phyloP scores from a whole-genome alignment of 1,284 basidiomycete genomes.

The Melampsora americana region DNA sequence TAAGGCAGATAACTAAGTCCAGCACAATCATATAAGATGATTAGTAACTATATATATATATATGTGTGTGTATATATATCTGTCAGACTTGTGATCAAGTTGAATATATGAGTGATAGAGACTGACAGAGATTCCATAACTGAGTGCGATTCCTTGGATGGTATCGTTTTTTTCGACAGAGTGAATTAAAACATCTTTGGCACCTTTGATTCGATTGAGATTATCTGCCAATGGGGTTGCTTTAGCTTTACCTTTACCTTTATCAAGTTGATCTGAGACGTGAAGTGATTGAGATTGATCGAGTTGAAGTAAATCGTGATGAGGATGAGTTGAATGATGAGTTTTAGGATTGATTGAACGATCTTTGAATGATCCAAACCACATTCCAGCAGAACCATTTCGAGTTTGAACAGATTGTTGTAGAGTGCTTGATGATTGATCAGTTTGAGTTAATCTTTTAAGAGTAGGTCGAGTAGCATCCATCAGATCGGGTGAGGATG shows the following conservation, averaged over 20 bases:
- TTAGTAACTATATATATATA: neutral
- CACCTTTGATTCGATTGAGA: constrained; percentile 8
- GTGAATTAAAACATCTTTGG: constrained; percentile 34
- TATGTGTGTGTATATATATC: too few species aligned
- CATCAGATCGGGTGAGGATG: neutral
- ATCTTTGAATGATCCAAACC: too few species aligned
- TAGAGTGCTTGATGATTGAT: neutral
- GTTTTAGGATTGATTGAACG: too few species aligned
- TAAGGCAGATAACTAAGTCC: constrained; percentile 10
- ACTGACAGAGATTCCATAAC: constrained; percentile 29
- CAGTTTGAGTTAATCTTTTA: constrained; percentile 15
- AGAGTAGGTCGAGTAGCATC: constrained; percentile 29
- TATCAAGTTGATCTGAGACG: too few species aligned
- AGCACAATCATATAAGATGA: neutral
- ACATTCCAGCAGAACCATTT: too few species aligned
- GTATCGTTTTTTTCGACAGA: constrained; percentile 12
- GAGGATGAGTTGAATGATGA: too few species aligned
- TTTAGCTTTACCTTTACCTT: neutral
- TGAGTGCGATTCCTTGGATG: constrained; percentile 25
- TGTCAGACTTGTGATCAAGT: neutral
- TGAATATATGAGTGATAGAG: neutral
- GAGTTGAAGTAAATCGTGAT: too few species aligned
- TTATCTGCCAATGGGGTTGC: constrained; percentile 20
- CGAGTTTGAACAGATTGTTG: too few species aligned
- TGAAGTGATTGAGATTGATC: too few species aligned